Evolutionary conservation across 2,329 filamentous ascomycete genomes (phyloP).

Genomic region (Trichoderma sp.): DNA sequence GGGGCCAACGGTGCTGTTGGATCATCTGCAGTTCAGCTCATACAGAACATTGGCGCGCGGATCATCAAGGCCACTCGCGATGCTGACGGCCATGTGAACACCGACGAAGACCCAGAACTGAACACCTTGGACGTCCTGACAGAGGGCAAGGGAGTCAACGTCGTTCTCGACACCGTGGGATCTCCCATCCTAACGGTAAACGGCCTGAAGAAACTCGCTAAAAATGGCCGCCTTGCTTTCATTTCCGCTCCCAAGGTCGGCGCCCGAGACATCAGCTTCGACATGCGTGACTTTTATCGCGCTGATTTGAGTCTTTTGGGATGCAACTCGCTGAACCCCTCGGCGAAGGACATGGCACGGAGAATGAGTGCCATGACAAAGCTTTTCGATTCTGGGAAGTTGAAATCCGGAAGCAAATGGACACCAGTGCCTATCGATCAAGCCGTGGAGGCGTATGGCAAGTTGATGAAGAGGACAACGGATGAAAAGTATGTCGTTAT

Average conservation of each 20-base stretch:
- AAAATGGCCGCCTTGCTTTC: conserved; percentile 7
- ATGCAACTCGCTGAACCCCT: conserved; percentile 19
- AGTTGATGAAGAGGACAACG: neutral
- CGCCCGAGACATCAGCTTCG: conserved; percentile 2
- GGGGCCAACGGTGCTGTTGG: conserved; percentile 14
- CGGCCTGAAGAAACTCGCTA: conserved; percentile 1
- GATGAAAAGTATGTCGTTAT: conserved; percentile 9
- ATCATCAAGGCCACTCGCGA: conserved; percentile 14
- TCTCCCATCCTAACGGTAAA: neutral
- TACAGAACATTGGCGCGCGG: neutral
- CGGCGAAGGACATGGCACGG: conserved; percentile 15
- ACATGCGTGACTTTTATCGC: conserved; percentile 21
- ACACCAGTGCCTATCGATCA: conserved; percentile 2
- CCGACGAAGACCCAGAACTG: conserved; percentile 8
- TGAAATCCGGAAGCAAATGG: conserved; percentile 1
- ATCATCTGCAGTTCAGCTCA: conserved; percentile 8
- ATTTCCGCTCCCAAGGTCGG: conserved; percentile 13
- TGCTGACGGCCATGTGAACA: conserved; percentile 1
- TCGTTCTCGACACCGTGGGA: conserved; percentile 15
- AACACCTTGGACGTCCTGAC: neutral
- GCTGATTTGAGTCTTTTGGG: conserved; percentile 17
- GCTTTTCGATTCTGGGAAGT: conserved; percentile 7
- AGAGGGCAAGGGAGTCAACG: conserved; percentile 5
- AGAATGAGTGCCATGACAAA: neutral
- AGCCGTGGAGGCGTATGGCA: conserved; percentile 6